These are phyloP conservation scores for Nelumbo lutea DNA, from an alignment of 164 flowering plant species.

Conservation along the genomic window DNA sequence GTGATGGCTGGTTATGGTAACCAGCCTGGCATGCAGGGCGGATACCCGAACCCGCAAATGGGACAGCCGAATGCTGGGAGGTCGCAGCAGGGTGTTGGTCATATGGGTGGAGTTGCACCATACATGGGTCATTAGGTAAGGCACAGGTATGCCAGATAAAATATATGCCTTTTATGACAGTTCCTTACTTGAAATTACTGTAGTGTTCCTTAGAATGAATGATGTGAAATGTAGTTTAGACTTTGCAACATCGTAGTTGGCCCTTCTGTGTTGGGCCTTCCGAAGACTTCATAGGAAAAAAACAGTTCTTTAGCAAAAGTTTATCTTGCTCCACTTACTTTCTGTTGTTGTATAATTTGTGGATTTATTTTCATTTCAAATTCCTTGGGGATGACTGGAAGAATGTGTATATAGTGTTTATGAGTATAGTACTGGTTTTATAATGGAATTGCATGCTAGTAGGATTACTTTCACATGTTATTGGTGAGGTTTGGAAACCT, in stretches of 20 bases:
- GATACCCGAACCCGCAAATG: constrained; percentile 46
- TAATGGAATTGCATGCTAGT: no score
- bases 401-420: no score
- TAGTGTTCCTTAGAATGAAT: neutral
- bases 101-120: constrained; percentile 38
- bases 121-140: constrained; percentile 53
- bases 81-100: constrained; percentile 47
- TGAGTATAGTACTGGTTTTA: no score
- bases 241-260: neutral
- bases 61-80: constrained; percentile 49
- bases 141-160: constrained; percentile 5
- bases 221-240: neutral
- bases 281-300: no score
- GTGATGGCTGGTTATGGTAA: constrained; percentile 52
- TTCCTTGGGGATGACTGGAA: no score
- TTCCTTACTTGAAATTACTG: neutral
- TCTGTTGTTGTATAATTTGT: no score
- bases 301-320: no score
- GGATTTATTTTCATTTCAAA: no score
- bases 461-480: no score
- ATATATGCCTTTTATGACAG: neutral
- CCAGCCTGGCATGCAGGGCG: constrained; percentile 49
- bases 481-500: no score
- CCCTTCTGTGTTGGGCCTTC: no score
- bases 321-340: no score